phyloP scores from a whole-genome alignment of 768 basidiomycete species.

The Boletus rubropictus region DNA sequence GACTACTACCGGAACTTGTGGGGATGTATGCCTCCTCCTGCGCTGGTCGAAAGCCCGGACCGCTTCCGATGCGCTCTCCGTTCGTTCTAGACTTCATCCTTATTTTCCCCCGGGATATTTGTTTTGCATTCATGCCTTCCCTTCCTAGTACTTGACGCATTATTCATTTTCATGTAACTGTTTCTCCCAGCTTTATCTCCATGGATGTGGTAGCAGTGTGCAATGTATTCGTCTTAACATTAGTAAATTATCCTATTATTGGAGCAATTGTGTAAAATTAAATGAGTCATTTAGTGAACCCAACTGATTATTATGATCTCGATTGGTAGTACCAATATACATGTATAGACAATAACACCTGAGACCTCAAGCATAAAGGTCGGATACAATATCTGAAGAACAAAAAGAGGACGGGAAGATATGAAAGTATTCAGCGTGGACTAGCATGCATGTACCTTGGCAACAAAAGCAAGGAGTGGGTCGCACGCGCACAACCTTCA shows the following conservation, averaged over 20 bases:
- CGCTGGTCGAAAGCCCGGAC: conserved; percentile 3
- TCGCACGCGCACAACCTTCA: not conserved
- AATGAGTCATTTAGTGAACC: not conserved
- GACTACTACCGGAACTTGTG: conserved; percentile 24
- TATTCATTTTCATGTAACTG: not conserved
- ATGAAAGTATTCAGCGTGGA: not conserved
- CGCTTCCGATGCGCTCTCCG: conserved; percentile 1
- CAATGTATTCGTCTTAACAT: not conserved
- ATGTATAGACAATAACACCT: not conserved
- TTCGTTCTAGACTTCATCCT: not conserved
- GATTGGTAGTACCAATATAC: not conserved
- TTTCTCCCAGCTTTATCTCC: not conserved
- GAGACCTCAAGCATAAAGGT: not conserved
- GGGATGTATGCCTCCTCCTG: conserved; percentile 16
- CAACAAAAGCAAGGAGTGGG: not conserved
- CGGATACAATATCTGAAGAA: not conserved
- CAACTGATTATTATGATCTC: not conserved
- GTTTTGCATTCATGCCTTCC: not conserved
- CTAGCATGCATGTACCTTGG: conserved; percentile 1
- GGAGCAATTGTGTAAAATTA: conserved; percentile 2
- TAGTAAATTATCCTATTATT: not conserved
- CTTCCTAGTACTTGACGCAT: not conserved
- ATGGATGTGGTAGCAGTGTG: not conserved
- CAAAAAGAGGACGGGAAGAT: not conserved
- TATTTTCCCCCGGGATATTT: not conserved